Conservation (phyloP, 148 eudicot species). For the Chenopodium album region DNA sequence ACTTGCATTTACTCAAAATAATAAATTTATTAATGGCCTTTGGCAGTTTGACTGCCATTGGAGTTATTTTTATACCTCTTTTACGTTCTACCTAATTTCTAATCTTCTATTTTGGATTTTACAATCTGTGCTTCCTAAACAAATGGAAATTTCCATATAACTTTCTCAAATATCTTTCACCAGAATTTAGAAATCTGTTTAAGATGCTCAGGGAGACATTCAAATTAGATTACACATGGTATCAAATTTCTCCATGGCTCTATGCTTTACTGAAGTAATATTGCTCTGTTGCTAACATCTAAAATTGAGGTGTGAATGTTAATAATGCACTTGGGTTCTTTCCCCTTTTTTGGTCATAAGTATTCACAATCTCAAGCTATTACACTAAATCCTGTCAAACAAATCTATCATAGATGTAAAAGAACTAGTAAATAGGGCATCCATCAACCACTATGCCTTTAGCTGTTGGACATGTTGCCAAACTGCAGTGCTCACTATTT, state of each 20-base stretch:
- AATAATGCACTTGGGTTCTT: neutral
- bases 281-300: conserved; percentile 3
- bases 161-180: conserved; percentile 1
- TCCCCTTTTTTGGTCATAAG: conserved; percentile 9
- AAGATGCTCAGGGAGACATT: neutral
- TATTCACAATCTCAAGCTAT: conserved; percentile 14
- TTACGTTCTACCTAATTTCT: too few species aligned
- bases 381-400: conserved; percentile 11
- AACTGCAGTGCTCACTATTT: neutral
- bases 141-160: neutral
- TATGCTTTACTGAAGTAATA: neutral
- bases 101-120: neutral
- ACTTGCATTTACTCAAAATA: too few species aligned
- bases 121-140: neutral
- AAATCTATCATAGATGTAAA: too few species aligned
- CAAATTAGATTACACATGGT: neutral
- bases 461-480: neutral
- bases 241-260: too few species aligned
- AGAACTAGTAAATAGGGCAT: neutral
- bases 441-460: neutral
- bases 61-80: too few species aligned
- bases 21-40: too few species aligned
- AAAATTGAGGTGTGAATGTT: conserved; percentile 14
- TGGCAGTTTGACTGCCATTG: too few species aligned
- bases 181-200: neutral